phyloP scores from a whole-genome alignment of 2,329 filamentous ascomycete genomes.

The Aureobasidium lini region DNA sequence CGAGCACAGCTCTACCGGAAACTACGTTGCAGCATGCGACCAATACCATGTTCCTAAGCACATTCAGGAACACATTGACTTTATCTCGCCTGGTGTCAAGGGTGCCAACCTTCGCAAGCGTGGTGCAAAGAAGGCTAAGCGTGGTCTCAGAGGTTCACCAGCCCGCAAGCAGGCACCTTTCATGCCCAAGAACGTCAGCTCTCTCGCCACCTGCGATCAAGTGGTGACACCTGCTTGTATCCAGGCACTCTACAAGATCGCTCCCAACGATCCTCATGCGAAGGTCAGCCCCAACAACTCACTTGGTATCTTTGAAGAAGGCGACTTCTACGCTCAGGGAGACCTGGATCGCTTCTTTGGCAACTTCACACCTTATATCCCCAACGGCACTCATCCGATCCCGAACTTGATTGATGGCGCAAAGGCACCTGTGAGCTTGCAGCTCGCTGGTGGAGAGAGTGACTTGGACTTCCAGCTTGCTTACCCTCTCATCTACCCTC shows the following conservation, averaged over 20 bases:
- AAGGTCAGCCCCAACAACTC: slow-evolving; percentile 19
- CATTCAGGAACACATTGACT: slow-evolving; percentile 21
- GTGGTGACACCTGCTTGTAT: slow-evolving; percentile 22
- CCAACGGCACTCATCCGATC: slow-evolving; percentile 24
- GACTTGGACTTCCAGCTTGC: slow-evolving; percentile 45
- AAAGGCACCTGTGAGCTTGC: slow-evolving; percentile 18
- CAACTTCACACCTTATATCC: slow-evolving; percentile 22
- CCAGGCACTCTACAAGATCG: slow-evolving; percentile 20
- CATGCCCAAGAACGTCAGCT: slow-evolving; percentile 14
- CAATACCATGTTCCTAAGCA: slow-evolving; percentile 22
- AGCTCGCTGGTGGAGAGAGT: slow-evolving; percentile 32
- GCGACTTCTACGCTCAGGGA: slow-evolving; percentile 38
- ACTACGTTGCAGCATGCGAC: slow-evolving; percentile 19
- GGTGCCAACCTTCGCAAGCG: slow-evolving; percentile 16
- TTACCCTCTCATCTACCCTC: slow-evolving; percentile 46
- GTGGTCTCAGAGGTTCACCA: neutral
- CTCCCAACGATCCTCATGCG: slow-evolving; percentile 16
- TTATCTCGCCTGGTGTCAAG: slow-evolving; percentile 25
- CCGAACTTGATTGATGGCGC: slow-evolving; percentile 20
- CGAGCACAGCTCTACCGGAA: slow-evolving; percentile 20
- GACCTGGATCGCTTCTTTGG: slow-evolving; percentile 40
- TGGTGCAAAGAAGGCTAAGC: slow-evolving; percentile 14
- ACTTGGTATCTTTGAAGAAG: slow-evolving; percentile 38
- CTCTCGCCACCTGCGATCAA: slow-evolving; percentile 18
- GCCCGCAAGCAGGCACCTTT: slow-evolving; percentile 5